phyloP scores from a whole-genome alignment of 2,329 filamentous ascomycete species.

The Xylaria sp. region DNA sequence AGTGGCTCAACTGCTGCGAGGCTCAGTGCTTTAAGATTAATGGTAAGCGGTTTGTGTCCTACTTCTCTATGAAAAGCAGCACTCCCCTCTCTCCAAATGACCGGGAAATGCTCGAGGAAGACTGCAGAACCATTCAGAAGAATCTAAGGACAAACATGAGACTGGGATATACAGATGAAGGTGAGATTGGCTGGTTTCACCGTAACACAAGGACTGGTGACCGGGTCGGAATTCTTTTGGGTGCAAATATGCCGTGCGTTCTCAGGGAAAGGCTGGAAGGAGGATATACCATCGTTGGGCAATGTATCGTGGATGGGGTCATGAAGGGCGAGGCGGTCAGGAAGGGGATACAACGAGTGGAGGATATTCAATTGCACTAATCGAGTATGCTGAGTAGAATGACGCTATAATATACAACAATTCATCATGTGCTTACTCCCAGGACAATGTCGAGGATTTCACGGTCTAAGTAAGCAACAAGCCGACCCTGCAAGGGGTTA shows the following conservation, averaged over 20 bases:
- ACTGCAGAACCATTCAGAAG: constrained; percentile 24
- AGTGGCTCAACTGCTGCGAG: constrained; percentile 37
- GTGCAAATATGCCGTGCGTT: constrained; percentile 36
- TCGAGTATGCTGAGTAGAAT: not conserved
- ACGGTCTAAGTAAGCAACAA: not conserved
- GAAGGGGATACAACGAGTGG: constrained; percentile 28
- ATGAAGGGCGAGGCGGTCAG: constrained; percentile 36
- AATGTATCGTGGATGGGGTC: constrained; percentile 33
- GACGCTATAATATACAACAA: not conserved
- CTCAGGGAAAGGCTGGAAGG: constrained; percentile 23
- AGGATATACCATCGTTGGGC: constrained; percentile 29
- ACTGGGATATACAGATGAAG: constrained; percentile 31
- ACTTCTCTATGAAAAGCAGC: constrained; percentile 30
- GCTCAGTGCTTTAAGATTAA: constrained; percentile 28
- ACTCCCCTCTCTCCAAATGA: constrained; percentile 15
- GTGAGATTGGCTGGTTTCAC: constrained; percentile 34
- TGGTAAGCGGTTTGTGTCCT: constrained; percentile 23
- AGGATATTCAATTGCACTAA: constrained; percentile 31
- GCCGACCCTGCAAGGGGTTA: not conserved
- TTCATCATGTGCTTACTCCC: not conserved
- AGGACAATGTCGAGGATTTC: too few species aligned
- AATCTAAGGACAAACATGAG: constrained; percentile 36
- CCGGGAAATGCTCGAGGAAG: constrained; percentile 19
- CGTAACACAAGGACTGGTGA: constrained; percentile 29
- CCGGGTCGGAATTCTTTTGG: constrained; percentile 29